Percentiles rank a stretch among this genome's conserved stretches.
These are phyloP conservation scores for Vitis rotundifolia DNA, from an alignment of 164 flowering plant species.

Conservation along the genomic window DNA sequence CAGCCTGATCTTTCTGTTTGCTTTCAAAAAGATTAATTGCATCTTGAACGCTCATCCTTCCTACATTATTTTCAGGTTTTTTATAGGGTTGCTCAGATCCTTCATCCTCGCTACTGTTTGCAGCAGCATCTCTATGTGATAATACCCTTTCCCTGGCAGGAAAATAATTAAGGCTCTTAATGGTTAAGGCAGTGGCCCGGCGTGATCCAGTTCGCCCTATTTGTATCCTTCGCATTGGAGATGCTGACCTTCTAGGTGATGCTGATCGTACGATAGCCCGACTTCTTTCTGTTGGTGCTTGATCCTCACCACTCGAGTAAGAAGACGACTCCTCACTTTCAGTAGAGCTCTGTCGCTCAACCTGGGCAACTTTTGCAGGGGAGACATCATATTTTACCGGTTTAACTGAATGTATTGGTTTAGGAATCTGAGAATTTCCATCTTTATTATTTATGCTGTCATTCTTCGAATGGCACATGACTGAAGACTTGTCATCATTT, in stretches of 20 bases:
- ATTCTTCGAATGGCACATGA: slow-evolving; percentile 17
- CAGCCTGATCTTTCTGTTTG: slow-evolving; percentile 65
- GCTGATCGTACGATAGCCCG: slow-evolving; percentile 65
- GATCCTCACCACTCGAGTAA: slow-evolving; percentile 54
- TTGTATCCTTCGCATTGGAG: slow-evolving; percentile 90
- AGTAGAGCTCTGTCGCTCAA: slow-evolving; percentile 62
- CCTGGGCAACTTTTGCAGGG: slow-evolving; percentile 75
- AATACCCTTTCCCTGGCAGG: slow-evolving; percentile 57
- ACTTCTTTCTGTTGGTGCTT: slow-evolving; percentile 64
- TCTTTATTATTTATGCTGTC: slow-evolving; percentile 19
- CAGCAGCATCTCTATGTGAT: slow-evolving; percentile 40
- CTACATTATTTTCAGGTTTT: slow-evolving; percentile 49
- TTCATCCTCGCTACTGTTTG: slow-evolving; percentile 59
- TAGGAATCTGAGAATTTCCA: slow-evolving; percentile 20
- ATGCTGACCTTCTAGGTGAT: slow-evolving; percentile 83
- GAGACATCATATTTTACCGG: slow-evolving; percentile 59
- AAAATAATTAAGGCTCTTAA: slow-evolving; percentile 67
- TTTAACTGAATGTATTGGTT: slow-evolving; percentile 24
- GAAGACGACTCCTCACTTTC: slow-evolving; percentile 76
- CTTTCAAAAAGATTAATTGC: slow-evolving; percentile 86
- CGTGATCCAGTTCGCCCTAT: slow-evolving; percentile 80
- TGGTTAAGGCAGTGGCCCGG: slow-evolving; percentile 66
- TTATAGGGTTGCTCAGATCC: slow-evolving; percentile 38
- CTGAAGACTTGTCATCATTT: slow-evolving; percentile 20
- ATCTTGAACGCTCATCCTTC: slow-evolving; percentile 84